Conservation (phyloP, 1,284 basidiomycete genomes). For the Malassezia vespertilionis region DNA sequence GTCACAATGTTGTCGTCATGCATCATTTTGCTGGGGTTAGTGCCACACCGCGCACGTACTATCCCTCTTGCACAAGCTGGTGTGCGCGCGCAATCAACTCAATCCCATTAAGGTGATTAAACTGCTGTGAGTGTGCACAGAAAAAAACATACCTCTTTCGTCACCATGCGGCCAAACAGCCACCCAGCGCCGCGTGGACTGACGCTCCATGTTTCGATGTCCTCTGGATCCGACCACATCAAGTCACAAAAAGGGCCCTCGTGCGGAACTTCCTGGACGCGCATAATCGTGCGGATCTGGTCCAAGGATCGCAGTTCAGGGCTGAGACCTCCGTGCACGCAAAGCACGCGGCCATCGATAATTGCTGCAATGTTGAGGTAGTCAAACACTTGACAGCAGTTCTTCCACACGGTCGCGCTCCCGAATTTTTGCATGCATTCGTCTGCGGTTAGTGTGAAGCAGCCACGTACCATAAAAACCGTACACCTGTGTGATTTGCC, state of each 20-base stretch:
- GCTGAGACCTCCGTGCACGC: slow-evolving; percentile 78
- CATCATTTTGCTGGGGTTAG: slow-evolving; percentile 27
- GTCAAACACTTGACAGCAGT: slow-evolving; percentile 74
- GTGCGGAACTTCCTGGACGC: slow-evolving; percentile 89
- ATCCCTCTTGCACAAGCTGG: slow-evolving; percentile 66
- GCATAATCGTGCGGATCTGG: slow-evolving; percentile 60
- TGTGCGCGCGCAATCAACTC: slow-evolving; percentile 79
- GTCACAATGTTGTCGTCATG: slow-evolving; percentile 34
- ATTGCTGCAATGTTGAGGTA: slow-evolving; percentile 87
- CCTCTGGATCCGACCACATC: slow-evolving; percentile 70
- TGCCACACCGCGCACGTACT: slow-evolving; percentile 6
- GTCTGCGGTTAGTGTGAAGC: neutral
- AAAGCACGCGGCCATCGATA: slow-evolving; percentile 78
- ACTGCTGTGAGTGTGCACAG: slow-evolving; percentile 49
- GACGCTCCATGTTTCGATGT: slow-evolving; percentile 88
- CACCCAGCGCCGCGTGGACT: slow-evolving; percentile 88
- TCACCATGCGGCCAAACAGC: slow-evolving; percentile 81
- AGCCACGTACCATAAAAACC: slow-evolving; percentile 77
- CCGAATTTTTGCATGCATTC: slow-evolving; percentile 61
- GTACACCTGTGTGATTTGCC: slow-evolving; percentile 95
- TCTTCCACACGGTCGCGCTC: slow-evolving; percentile 55
- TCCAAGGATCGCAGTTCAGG: slow-evolving; percentile 74
- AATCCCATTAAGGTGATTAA: slow-evolving; percentile 79
- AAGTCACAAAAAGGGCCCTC: slow-evolving; percentile 78
- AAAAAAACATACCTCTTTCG: slow-evolving; percentile 53